Evolutionary conservation across 2,329 filamentous ascomycete species (phyloP).

Genomic region (Hymenotorrendiella dingleyae): DNA sequence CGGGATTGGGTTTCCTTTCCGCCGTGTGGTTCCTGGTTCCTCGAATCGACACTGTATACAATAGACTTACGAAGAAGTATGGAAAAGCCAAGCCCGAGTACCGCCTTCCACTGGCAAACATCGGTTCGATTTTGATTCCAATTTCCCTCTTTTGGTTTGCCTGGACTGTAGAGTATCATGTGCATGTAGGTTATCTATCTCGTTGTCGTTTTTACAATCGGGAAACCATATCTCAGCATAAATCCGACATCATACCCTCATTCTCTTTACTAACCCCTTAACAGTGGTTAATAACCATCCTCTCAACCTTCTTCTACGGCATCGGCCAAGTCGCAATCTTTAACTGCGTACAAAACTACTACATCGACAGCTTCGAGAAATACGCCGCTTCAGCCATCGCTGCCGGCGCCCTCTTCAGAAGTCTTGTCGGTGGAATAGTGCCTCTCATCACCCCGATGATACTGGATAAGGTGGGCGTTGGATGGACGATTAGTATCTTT

Average conservation of each 20-base stretch:
- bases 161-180: constrained; percentile 38
- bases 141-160: constrained; percentile 46
- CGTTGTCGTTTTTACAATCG: too few species aligned
- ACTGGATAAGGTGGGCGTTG: constrained; percentile 37
- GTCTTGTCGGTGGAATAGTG: constrained; percentile 44
- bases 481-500: constrained; percentile 44
- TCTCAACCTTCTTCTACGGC: too few species aligned
- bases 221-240: too few species aligned
- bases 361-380: constrained; percentile 38
- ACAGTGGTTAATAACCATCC: too few species aligned
- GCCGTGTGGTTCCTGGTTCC: constrained; percentile 38
- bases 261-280: too few species aligned
- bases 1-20: constrained; percentile 35
- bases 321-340: constrained; percentile 41
- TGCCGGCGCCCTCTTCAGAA: constrained; percentile 37
- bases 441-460: constrained; percentile 44
- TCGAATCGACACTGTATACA: constrained; percentile 39
- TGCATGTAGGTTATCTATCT: constrained; percentile 33
- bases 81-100: constrained; percentile 34
- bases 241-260: too few species aligned
- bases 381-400: constrained; percentile 38
- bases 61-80: constrained; percentile 40
- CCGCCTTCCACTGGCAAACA: constrained; percentile 39
- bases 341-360: constrained; percentile 41
- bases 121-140: constrained; percentile 35